These are phyloP conservation scores for Pichia kluyveri DNA, from an alignment of 805 yeast genomes.

Conservation along the genomic window DNA sequence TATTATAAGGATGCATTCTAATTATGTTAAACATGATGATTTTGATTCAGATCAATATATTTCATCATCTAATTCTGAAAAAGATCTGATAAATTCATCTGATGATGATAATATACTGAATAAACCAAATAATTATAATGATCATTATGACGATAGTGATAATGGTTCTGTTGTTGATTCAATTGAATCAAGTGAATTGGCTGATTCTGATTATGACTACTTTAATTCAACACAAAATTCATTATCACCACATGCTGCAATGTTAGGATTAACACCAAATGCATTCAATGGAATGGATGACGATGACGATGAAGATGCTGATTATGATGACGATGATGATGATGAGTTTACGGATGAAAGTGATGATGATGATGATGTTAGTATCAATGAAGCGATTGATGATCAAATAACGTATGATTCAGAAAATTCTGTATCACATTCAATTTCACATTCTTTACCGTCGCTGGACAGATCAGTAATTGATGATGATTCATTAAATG, in stretches of 20 bases:
- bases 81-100: slow-evolving; percentile 4
- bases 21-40: neutral
- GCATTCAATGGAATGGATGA: slow-evolving; percentile 3
- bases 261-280: neutral
- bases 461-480: neutral
- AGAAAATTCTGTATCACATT: neutral
- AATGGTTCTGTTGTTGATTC: slow-evolving; percentile 13
- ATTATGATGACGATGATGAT: neutral
- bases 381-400: neutral
- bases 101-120: neutral
- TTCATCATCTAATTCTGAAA: slow-evolving; percentile 1
- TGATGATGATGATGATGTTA: neutral
- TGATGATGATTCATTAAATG: neutral
- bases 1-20: too few species aligned
- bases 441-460: neutral
- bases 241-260: neutral
- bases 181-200: slow-evolving; percentile 16
- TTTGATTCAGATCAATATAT: neutral
- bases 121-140: neutral
- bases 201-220: slow-evolving; percentile 20
- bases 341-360: neutral
- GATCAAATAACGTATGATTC: neutral
- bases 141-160: slow-evolving; percentile 1
- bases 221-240: slow-evolving; percentile 4
- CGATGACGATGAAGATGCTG: neutral